Evolutionary conservation across 73 alveolate genomes (phyloP).

Genomic region (Uronychia setigera): DNA sequence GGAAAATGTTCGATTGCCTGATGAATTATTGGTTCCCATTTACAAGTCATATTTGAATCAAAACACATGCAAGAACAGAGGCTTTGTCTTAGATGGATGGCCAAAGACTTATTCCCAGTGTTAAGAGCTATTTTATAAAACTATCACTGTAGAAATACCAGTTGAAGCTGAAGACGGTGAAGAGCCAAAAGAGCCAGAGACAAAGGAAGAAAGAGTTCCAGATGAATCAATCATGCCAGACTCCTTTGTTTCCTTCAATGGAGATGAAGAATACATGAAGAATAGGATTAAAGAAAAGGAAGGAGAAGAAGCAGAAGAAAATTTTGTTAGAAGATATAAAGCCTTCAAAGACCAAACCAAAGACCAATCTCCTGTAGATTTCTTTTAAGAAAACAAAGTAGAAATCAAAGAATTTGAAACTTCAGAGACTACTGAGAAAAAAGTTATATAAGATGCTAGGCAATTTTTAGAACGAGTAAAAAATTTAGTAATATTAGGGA

Average conservation of each 20-base stretch:
- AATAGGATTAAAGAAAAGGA: conserved; percentile 71
- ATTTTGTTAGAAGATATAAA: too few species aligned
- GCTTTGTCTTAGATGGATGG: conserved; percentile 84
- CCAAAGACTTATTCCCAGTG: conserved; percentile 71
- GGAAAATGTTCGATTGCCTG: conserved; percentile 76
- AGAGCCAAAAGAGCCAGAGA: conserved; percentile 1
- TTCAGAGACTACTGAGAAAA: too few species aligned
- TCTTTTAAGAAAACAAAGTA: background rate
- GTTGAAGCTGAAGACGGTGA: conserved; percentile 34
- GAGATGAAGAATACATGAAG: conserved; percentile 62
- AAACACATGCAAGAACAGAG: conserved; percentile 79
- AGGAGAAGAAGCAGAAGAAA: conserved; percentile 49
- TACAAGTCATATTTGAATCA: conserved; percentile 56
- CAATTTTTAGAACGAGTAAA: too few species aligned
- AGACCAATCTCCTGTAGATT: background rate
- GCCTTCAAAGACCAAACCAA: background rate
- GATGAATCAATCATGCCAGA: conserved; percentile 46
- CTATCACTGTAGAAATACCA: background rate
- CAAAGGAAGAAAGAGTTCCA: background rate
- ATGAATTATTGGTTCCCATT: conserved; percentile 63
- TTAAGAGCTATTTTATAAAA: conserved; percentile 56
- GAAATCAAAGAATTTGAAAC: background rate
- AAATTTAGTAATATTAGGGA: too few species aligned
- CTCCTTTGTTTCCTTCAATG: conserved; percentile 2
- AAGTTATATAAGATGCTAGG: too few species aligned